These are phyloP conservation scores for Penicillium sclerotiorum DNA, from an alignment of 2,329 filamentous ascomycete species.

Conservation along the genomic window DNA sequence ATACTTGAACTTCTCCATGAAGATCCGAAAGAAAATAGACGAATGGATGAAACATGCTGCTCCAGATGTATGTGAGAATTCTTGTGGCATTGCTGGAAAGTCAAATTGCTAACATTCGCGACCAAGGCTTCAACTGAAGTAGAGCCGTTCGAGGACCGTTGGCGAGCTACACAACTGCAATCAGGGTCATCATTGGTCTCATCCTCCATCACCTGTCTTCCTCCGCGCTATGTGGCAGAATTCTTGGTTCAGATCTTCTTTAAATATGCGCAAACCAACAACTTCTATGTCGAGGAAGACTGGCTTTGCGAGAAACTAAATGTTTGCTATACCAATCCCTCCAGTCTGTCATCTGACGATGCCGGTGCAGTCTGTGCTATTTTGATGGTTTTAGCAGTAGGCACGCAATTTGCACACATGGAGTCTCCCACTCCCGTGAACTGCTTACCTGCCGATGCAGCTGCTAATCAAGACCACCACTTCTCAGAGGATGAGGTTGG, in stretches of 20 bases:
- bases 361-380: constrained; percentile 46
- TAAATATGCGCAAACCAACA: constrained; percentile 48
- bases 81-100: background rate
- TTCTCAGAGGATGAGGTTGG: constrained; percentile 58
- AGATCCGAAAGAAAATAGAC: constrained; percentile 46
- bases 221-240: constrained; percentile 47
- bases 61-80: constrained; percentile 33
- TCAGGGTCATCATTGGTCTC: constrained; percentile 42
- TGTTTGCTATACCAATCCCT: constrained; percentile 40
- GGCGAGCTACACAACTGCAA: constrained; percentile 46
- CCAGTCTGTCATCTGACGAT: constrained; percentile 40
- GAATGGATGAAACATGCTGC: constrained; percentile 45
- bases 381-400: constrained; percentile 47
- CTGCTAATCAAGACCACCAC: constrained; percentile 34
- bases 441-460: constrained; percentile 27
- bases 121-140: constrained; percentile 37
- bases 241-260: constrained; percentile 48
- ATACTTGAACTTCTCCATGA: constrained; percentile 49
- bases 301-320: constrained; percentile 45
- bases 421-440: constrained; percentile 42
- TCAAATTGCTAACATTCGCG: background rate
- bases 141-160: constrained; percentile 46
- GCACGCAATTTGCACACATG: constrained; percentile 49
- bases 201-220: constrained; percentile 42
- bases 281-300: constrained; percentile 47